Conservation (phyloP, 2,329 filamentous ascomycete species). For the Cryphonectria radicalis region DNA sequence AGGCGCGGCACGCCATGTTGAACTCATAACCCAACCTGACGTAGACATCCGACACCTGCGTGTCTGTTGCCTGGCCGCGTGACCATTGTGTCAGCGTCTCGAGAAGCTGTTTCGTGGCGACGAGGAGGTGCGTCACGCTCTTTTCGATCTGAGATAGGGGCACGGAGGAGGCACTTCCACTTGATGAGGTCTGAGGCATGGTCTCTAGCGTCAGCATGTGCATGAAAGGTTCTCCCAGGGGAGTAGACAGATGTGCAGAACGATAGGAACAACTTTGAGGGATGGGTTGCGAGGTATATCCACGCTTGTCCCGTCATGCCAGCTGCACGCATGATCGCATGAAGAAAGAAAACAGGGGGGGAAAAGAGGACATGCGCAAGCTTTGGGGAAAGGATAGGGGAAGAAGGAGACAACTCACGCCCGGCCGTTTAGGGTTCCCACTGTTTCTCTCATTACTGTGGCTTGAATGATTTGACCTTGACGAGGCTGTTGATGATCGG, state of each 20-base stretch:
- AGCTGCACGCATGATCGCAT: slow-evolving; percentile 22
- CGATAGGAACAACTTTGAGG: neutral
- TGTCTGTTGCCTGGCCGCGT: slow-evolving; percentile 86
- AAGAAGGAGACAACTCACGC: slow-evolving; percentile 55
- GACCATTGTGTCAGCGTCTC: slow-evolving; percentile 99
- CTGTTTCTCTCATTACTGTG: slow-evolving; percentile 39
- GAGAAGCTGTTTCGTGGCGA: slow-evolving; percentile 95
- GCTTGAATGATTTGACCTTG: slow-evolving; percentile 57
- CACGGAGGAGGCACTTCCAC: slow-evolving; percentile 59
- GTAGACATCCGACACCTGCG: slow-evolving; percentile 96
- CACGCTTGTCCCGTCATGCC: neutral
- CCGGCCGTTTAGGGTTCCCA: slow-evolving; percentile 55
- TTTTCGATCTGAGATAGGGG: slow-evolving; percentile 96
- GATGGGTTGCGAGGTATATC: neutral
- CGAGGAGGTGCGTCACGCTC: slow-evolving; percentile 95
- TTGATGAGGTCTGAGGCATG: slow-evolving; percentile 45
- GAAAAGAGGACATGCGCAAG: slow-evolving; percentile 11
- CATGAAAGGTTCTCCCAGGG: neutral
- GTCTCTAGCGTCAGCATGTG: slow-evolving; percentile 36
- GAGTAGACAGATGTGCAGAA: neutral
- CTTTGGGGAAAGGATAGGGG: slow-evolving; percentile 13
- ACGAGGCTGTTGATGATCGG: slow-evolving; percentile 69
- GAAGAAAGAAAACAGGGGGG: slow-evolving; percentile 24
- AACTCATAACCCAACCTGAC: slow-evolving; percentile 98
- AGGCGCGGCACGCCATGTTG: slow-evolving; percentile 97